Evolutionary conservation across 2,329 filamentous ascomycete species (phyloP).

Genomic region (Monilinia fructicola): DNA sequence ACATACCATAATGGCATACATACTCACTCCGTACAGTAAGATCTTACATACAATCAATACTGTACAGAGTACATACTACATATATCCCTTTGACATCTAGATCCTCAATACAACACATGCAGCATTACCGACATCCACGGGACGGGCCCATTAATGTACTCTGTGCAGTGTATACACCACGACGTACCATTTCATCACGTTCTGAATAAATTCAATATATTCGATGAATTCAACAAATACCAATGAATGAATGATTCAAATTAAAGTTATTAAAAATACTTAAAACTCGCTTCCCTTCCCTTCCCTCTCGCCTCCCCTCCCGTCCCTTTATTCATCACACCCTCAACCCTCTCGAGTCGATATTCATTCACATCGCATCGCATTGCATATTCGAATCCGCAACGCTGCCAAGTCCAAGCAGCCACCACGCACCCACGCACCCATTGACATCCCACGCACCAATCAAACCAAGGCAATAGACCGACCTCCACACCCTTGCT

Average conservation of each 20-base stretch:
- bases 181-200: too few relatives aligned
- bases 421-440: too few relatives aligned
- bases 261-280: too few relatives aligned
- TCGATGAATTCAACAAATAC: too few relatives aligned
- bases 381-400: neutral
- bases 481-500: too few relatives aligned
- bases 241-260: neutral
- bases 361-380: neutral
- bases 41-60: too few relatives aligned
- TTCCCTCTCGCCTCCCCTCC: neutral
- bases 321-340: conserved; percentile 3
- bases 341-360: neutral
- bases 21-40: too few relatives aligned
- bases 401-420: neutral
- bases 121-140: too few relatives aligned
- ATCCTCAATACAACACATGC: neutral
- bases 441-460: neutral
- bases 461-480: neutral
- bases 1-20: too few relatives aligned
- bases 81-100: neutral
- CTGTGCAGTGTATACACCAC: too few relatives aligned
- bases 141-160: neutral
- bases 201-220: neutral
- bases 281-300: neutral
- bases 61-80: too few relatives aligned